phyloP scores from a whole-genome alignment of 345 rosid genomes.

The Syzygium aqueum region DNA sequence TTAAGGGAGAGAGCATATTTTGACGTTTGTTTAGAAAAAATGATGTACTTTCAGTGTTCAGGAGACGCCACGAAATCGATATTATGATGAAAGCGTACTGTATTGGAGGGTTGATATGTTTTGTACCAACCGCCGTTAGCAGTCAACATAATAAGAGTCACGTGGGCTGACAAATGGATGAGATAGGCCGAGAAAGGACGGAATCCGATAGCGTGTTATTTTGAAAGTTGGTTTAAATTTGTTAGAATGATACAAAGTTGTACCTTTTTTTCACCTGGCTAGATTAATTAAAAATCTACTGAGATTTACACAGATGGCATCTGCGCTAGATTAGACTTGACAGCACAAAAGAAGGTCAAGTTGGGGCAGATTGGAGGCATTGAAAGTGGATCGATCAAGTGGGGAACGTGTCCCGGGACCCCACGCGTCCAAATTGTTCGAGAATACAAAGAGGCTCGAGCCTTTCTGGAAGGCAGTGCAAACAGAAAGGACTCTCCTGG shows the following conservation, averaged over 20 bases:
- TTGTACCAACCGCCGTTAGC: neutral
- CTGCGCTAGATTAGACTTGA: neutral
- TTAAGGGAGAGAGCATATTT: too few species aligned
- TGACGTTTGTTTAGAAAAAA: neutral
- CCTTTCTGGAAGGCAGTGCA: neutral
- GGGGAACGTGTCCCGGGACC: neutral
- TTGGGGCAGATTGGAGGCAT: neutral
- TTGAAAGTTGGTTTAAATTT: neutral
- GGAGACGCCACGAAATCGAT: neutral
- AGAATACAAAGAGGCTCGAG: neutral
- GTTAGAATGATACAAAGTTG: neutral
- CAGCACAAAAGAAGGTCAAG: neutral
- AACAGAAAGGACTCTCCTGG: neutral
- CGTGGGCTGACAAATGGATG: neutral
- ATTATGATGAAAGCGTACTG: neutral
- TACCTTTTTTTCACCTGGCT: fast-evolving
- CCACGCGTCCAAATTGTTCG: neutral
- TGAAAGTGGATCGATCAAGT: neutral
- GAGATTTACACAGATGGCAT: neutral
- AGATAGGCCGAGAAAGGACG: neutral
- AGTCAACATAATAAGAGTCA: neutral
- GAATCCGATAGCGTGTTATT: neutral
- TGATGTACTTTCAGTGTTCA: too few species aligned
- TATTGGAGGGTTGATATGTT: neutral
- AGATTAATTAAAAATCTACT: neutral